These are phyloP conservation scores for Puccinia triticina DNA, from an alignment of 1,284 basidiomycete species.

Conservation along the genomic window DNA sequence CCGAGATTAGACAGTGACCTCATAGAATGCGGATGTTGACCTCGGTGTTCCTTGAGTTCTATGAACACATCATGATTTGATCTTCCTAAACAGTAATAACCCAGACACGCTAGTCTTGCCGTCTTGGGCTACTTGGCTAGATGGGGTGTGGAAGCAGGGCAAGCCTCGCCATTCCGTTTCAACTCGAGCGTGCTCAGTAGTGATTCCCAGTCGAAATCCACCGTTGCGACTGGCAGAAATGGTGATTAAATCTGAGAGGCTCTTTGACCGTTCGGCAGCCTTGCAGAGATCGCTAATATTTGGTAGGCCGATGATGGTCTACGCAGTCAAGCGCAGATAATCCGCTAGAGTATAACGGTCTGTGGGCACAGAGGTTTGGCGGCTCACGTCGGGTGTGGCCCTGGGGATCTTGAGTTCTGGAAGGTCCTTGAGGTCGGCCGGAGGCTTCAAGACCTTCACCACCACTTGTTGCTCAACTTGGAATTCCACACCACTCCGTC, in stretches of 20 bases:
- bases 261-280: slow-evolving; percentile 73
- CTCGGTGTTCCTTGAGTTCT: background rate
- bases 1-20: slow-evolving; percentile 38
- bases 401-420: slow-evolving; percentile 82
- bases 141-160: background rate
- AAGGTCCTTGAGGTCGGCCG: slow-evolving; percentile 72
- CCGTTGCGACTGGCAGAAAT: slow-evolving; percentile 70
- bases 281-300: slow-evolving; percentile 75
- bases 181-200: slow-evolving; percentile 56
- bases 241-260: slow-evolving; percentile 75
- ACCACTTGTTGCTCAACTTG: slow-evolving; percentile 60
- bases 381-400: slow-evolving; percentile 78
- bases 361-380: slow-evolving; percentile 3
- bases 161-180: slow-evolving; percentile 49
- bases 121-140: slow-evolving; percentile 12
- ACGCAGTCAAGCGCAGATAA: background rate
- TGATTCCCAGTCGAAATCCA: slow-evolving; percentile 40
- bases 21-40: slow-evolving; percentile 28
- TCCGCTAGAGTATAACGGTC: slow-evolving; percentile 25
- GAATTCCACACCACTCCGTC: slow-evolving; percentile 41
- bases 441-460: slow-evolving; percentile 70
- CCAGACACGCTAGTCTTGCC: background rate
- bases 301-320: slow-evolving; percentile 83
- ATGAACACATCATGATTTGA: background rate
- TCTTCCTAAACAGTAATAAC: background rate